phyloP scores from a whole-genome alignment of 306 rosid species.

The Adenanthera pavonina region DNA sequence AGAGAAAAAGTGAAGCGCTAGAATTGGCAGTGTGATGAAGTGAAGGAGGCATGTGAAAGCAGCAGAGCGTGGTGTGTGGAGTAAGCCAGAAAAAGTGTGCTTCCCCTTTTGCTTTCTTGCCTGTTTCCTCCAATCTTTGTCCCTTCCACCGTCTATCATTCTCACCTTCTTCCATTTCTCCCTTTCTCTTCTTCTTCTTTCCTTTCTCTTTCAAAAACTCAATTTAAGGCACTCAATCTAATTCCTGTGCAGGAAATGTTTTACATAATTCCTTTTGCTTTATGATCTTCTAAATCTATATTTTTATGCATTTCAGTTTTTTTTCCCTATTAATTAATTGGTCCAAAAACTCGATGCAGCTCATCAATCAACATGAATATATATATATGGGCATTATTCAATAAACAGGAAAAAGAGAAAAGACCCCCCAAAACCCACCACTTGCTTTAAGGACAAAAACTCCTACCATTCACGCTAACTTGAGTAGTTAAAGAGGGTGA shows the following conservation, averaged over 20 bases:
- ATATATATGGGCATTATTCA: no score
- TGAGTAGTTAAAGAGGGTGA: background rate
- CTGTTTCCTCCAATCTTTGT: slow-evolving; percentile 54
- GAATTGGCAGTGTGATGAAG: slow-evolving; percentile 34
- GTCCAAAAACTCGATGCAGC: background rate
- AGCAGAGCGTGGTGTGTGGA: slow-evolving; percentile 37
- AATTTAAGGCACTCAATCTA: no score
- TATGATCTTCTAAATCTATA: no score
- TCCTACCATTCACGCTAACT: no score
- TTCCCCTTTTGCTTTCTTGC: slow-evolving; percentile 10
- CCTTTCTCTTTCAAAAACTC: no score
- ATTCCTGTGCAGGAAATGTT: no score
- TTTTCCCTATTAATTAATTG: background rate
- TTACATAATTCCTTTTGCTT: no score
- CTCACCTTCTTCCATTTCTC: background rate
- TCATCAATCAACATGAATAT: background rate
- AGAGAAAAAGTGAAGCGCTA: slow-evolving; percentile 42
- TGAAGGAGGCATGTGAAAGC: slow-evolving; percentile 44
- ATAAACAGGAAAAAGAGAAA: no score
- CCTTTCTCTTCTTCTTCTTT: background rate
- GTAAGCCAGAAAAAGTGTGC: slow-evolving; percentile 1
- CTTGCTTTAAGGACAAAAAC: no score
- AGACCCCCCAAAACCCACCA: no score
- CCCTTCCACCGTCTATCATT: slow-evolving; percentile 1
- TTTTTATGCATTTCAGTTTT: background rate